Evolutionary conservation across 768 basidiomycete genomes (phyloP), one percentile per base, ranked within the genome.

Genomic region (Tulasnella sp.): DNA sequence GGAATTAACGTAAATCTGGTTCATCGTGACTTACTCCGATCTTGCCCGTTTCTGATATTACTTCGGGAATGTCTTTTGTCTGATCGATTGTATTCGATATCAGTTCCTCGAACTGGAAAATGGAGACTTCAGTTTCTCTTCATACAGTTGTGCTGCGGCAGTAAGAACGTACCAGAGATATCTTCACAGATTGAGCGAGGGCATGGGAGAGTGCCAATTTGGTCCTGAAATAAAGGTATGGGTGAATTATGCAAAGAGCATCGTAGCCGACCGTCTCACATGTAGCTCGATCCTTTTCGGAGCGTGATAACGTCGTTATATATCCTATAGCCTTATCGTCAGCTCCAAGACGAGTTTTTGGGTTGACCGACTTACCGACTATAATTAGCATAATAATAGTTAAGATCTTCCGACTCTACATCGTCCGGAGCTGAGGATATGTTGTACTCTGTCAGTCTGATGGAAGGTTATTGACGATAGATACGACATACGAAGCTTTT

Each of bases 281-380:
- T 97, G 86, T 96, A 97, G 82, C 96, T 93, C 16, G 97, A 98
- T 41, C 96, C 96, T 85, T 95, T 95, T 80, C 96, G 92, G 50
- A 98, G 89, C 3, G 97, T 86, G 80, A 98, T 98, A 60, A 98
- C 97, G 86, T 98, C 97, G 87, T 98, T 98, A 86, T 97, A 98
- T 84, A 98, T 98, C 84, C 95, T 92, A 82, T 40, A 50, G 80
- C 74, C 40, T 44, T 12, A 6, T 20, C 37, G 76, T 79, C 24
- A 81, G 81, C 72, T 50, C 60, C 48, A 46, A 48, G 31, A 58
- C 79, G 82, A 75, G 78, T 80, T 75, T 58, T 46, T 77, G 78
- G 78, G 79, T 48, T 14, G 37, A 54, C 31, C 40, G 24, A 85
- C 89, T 79, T 85, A 94, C 95, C 97, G 92, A 85, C 96, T 97